phyloP scores from a whole-genome alignment of 1,284 basidiomycete genomes.

The Apiotrichum brassicae region DNA sequence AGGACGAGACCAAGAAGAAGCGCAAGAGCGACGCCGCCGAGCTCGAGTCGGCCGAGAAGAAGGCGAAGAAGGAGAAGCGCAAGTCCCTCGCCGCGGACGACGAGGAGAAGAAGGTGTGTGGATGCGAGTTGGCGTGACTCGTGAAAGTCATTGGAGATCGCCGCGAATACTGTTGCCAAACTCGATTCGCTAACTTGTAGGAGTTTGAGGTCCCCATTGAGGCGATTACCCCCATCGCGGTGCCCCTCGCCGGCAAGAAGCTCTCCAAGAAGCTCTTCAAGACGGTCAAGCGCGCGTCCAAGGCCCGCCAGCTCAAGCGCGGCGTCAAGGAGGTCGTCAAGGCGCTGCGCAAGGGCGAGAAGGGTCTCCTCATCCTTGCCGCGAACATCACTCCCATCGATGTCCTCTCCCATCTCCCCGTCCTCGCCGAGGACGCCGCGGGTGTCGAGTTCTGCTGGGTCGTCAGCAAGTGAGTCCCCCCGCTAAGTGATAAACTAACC shows the following conservation, averaged over 20 bases:
- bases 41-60: conserved; percentile 39
- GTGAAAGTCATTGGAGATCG: too few species aligned
- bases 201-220: conserved; percentile 63
- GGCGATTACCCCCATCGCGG: conserved; percentile 81
- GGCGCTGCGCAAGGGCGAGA: conserved; percentile 89
- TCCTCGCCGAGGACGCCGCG: conserved; percentile 83
- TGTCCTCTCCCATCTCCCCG: conserved; percentile 93
- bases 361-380: conserved; percentile 86
- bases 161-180: background rate
- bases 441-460: conserved; percentile 78
- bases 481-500: too few species aligned
- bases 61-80: conserved; percentile 49
- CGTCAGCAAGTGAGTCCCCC: conserved; percentile 43
- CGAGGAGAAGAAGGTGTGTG: conserved; percentile 27
- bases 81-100: conserved; percentile 43
- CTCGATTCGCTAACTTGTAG: too few species aligned
- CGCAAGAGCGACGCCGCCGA: conserved; percentile 46
- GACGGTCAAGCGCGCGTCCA: conserved; percentile 87
- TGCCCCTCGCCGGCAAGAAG: conserved; percentile 85
- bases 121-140: too few species aligned
- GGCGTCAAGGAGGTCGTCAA: conserved; percentile 97
- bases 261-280: conserved; percentile 86
- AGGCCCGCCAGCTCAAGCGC: conserved; percentile 83
- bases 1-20: conserved; percentile 49
- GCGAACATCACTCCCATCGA: conserved; percentile 98